Conservation (phyloP, 371 early-diverging fungal species). For the Mucor velutinosus region DNA sequence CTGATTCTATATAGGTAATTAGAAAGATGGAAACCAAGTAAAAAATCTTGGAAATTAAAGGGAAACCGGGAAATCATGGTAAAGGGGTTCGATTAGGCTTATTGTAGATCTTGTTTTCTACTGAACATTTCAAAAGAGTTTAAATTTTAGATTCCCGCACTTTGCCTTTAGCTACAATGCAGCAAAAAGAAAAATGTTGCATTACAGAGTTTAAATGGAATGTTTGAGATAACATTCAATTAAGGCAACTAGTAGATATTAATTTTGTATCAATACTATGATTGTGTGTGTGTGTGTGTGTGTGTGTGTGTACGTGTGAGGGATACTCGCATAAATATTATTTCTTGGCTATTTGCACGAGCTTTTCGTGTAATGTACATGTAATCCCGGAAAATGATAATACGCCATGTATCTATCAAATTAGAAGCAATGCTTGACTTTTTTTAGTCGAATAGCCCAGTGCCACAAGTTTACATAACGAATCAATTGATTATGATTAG, state of each 20-base stretch:
- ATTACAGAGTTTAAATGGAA: neutral
- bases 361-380: neutral
- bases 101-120: neutral
- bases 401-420: neutral
- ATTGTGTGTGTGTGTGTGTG: too few species aligned
- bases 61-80: constrained; percentile 7
- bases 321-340: too few species aligned
- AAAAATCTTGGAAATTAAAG: neutral
- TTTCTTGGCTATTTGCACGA: too few species aligned
- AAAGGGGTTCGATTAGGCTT: neutral
- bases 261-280: too few species aligned
- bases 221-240: too few species aligned
- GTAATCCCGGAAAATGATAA: neutral
- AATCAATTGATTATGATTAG: neutral
- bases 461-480: neutral
- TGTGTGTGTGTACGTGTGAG: too few species aligned
- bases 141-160: neutral
- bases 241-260: too few species aligned
- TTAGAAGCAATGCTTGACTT: neutral
- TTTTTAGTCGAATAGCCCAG: neutral
- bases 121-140: neutral
- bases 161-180: neutral
- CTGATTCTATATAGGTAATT: neutral
- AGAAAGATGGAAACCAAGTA: neutral
- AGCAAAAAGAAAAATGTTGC: neutral